A percentile compares a stretch with the other conserved stretches of the same genome.
phyloP scores from a whole-genome alignment of 495 filamentous ascomycete species.

The Clavariopsis aquatica region DNA sequence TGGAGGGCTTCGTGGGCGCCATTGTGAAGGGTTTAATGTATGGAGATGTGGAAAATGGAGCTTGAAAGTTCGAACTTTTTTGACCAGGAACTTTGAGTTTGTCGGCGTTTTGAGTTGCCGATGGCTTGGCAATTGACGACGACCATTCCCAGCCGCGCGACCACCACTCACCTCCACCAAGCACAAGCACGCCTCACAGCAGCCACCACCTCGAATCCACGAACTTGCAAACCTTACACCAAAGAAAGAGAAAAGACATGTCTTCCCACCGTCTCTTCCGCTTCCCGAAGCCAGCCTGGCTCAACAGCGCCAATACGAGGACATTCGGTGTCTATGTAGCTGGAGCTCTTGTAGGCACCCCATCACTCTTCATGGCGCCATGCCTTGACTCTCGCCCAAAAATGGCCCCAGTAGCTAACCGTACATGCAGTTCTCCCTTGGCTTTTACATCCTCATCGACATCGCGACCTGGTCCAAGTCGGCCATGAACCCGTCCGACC shows the following conservation, averaged over 20 bases:
- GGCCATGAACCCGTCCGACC: slow-evolving; percentile 67
- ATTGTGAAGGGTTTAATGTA: slow-evolving; percentile 19
- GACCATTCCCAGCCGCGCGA: slow-evolving; percentile 2
- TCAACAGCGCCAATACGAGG: slow-evolving; percentile 80
- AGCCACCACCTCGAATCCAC: neutral
- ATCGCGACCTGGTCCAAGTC: slow-evolving; percentile 84
- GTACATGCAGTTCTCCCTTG: slow-evolving; percentile 78
- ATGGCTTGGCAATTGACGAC: neutral
- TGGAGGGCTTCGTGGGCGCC: slow-evolving; percentile 33
- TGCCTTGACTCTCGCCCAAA: neutral
- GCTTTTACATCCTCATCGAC: slow-evolving; percentile 96
- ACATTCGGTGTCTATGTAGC: slow-evolving; percentile 83
- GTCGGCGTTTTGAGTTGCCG: slow-evolving; percentile 16
- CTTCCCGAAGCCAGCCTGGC: slow-evolving; percentile 64
- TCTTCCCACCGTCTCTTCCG: slow-evolving; percentile 47
- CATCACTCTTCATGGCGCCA: neutral
- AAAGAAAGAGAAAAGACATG: slow-evolving; percentile 27
- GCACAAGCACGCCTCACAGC: neutral
- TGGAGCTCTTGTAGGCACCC: slow-evolving; percentile 72
- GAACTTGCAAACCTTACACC: neutral
- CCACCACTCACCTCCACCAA: slow-evolving; percentile 2
- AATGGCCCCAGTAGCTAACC: neutral
- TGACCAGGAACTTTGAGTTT: neutral
- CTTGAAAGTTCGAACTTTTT: slow-evolving; percentile 21
- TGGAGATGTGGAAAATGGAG: neutral